Evolutionary conservation across 2,329 filamentous ascomycete genomes (phyloP).

Genomic region (Aspergillus melleus): DNA sequence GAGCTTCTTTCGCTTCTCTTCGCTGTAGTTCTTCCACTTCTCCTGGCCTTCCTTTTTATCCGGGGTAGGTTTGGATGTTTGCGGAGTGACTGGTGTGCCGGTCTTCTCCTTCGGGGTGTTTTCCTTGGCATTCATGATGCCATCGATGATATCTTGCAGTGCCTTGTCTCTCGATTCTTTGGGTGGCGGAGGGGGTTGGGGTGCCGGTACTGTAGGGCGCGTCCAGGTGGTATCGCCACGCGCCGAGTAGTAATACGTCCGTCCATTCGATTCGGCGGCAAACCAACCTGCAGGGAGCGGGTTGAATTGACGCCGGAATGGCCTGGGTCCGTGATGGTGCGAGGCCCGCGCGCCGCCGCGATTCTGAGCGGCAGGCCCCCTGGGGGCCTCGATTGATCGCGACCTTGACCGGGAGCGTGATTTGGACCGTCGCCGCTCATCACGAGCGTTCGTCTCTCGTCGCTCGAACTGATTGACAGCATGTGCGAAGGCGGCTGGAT

Average conservation of each 20-base stretch:
- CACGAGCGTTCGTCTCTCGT: conserved; percentile 47
- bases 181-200: conserved; percentile 59
- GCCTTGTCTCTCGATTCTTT: conserved; percentile 74
- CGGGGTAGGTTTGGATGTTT: conserved; percentile 58
- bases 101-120: conserved; percentile 55
- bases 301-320: conserved; percentile 56
- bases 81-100: conserved; percentile 65
- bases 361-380: conserved; percentile 44
- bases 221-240: conserved; percentile 79
- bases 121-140: conserved; percentile 70
- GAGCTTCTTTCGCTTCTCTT: conserved; percentile 89
- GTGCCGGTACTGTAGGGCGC: conserved; percentile 68
- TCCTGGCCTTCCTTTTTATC: conserved; percentile 45
- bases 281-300: conserved; percentile 85
- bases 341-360: conserved; percentile 60
- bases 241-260: conserved; percentile 82
- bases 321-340: conserved; percentile 56
- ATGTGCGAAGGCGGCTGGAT: conserved; percentile 60
- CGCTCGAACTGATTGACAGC: conserved; percentile 67
- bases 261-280: conserved; percentile 70
- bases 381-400: conserved; percentile 45
- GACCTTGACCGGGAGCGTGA: conserved; percentile 53
- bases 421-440: conserved; percentile 50
- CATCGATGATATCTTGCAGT: conserved; percentile 82
- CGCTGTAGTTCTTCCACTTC: conserved; percentile 52